Conservation (phyloP, 2,329 filamentous ascomycete species). For the Pseudocercospora ulei region DNA sequence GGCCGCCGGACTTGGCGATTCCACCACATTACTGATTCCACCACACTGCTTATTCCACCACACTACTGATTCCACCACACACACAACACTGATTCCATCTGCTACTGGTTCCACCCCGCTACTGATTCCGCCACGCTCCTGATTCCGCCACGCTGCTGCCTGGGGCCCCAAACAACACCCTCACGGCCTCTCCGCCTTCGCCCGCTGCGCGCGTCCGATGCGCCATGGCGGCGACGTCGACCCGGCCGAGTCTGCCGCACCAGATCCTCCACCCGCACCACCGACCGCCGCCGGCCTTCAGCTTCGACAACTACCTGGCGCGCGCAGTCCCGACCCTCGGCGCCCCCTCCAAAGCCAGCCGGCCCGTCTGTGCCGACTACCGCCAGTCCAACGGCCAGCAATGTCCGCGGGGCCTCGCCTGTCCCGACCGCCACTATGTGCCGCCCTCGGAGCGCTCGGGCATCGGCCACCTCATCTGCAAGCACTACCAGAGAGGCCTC, state of each 20-base stretch:
- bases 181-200: background rate
- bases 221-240: constrained; percentile 25
- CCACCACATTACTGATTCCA: too few relatives aligned
- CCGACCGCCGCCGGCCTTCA: constrained; percentile 28
- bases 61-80: too few relatives aligned
- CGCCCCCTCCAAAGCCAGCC: constrained; percentile 32
- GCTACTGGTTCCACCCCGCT: too few relatives aligned
- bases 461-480: constrained; percentile 66
- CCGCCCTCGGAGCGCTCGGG: constrained; percentile 38
- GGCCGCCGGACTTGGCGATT: too few relatives aligned
- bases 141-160: background rate
- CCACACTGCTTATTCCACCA: too few relatives aligned
- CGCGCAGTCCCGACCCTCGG: constrained; percentile 29
- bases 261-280: constrained; percentile 31
- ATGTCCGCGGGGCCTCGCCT: constrained; percentile 74
- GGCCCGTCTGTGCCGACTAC: constrained; percentile 75
- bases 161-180: constrained; percentile 5
- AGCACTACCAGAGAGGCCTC: constrained; percentile 92
- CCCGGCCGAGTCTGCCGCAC: constrained; percentile 21
- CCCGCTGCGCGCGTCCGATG: constrained; percentile 3
- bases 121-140: too few relatives aligned
- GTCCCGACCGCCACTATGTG: constrained; percentile 68
- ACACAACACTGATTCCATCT: constrained; percentile 7
- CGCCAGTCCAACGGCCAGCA: constrained; percentile 64
- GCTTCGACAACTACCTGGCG: constrained; percentile 33